phyloP scores from a whole-genome alignment of 495 filamentous ascomycete genomes.

The Ramalina peruviana region DNA sequence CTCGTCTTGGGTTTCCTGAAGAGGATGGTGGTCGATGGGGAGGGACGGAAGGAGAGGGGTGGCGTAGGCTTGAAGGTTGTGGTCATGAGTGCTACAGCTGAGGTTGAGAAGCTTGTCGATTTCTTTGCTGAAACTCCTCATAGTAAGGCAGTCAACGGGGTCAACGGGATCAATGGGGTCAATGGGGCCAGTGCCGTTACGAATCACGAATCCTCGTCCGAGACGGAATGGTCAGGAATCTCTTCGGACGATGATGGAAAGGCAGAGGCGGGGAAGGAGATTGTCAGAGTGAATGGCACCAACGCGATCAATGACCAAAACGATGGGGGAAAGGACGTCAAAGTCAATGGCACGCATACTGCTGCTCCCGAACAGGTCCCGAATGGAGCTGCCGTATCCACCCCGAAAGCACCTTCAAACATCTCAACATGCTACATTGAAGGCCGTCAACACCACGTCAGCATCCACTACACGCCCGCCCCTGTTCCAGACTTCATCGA shows the following conservation, averaged over 20 bases:
- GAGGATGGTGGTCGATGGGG: slow-evolving; percentile 47
- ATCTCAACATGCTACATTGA: slow-evolving; percentile 57
- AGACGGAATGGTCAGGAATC: slow-evolving; percentile 16
- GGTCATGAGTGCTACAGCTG: slow-evolving; percentile 93
- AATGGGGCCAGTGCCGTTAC: background rate
- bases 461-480: slow-evolving; percentile 58
- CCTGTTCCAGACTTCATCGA: slow-evolving; percentile 78
- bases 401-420: background rate
- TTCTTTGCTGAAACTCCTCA: slow-evolving; percentile 51
- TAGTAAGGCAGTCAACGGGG: background rate
- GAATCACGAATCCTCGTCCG: background rate
- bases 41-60: slow-evolving; percentile 36
- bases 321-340: background rate
- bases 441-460: slow-evolving; percentile 80
- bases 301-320: background rate
- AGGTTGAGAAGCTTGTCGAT: slow-evolving; percentile 57
- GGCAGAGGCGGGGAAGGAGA: background rate
- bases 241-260: slow-evolving; percentile 7
- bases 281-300: background rate
- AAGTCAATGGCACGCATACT: background rate
- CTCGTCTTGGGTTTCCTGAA: slow-evolving; percentile 76
- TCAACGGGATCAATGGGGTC: background rate
- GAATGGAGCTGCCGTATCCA: background rate
- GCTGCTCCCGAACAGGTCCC: background rate
- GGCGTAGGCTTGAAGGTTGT: slow-evolving; percentile 72